These are phyloP conservation scores for Lasiosphaeriaceae sp. DNA, from an alignment of 495 filamentous ascomycete species.

Conservation along the genomic window DNA sequence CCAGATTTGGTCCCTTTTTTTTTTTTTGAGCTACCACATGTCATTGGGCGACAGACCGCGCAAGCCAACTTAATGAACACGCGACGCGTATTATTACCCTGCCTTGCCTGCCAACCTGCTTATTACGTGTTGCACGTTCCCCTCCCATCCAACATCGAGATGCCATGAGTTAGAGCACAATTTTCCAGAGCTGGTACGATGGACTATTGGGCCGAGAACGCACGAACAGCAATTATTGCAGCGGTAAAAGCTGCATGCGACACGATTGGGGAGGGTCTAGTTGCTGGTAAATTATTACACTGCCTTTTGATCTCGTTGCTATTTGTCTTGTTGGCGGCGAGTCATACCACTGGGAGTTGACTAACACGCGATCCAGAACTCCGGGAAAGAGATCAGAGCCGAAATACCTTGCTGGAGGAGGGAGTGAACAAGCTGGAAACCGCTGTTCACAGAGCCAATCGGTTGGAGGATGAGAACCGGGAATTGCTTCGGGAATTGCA, in stretches of 20 bases:
- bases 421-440: conserved; percentile 30
- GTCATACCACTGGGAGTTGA: not conserved
- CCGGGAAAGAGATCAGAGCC: conserved; percentile 9
- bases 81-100: no score
- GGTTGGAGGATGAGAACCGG: conserved; percentile 33
- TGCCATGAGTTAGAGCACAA: not conserved
- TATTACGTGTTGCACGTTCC: no score
- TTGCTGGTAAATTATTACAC: conserved; percentile 21
- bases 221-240: conserved; percentile 35
- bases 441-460: conserved; percentile 20
- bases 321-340: not conserved
- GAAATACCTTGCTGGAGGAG: conserved; percentile 11
- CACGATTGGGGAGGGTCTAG: conserved; percentile 31
- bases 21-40: not conserved
- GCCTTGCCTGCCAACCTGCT: no score
- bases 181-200: conserved; percentile 15
- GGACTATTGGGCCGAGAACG: conserved; percentile 38
- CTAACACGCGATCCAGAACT: conserved; percentile 19
- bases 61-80: no score
- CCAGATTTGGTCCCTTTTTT: not conserved
- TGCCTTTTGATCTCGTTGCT: conserved; percentile 9
- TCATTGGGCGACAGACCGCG: no score
- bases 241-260: conserved; percentile 39
- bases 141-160: no score
- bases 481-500: conserved; percentile 30